These are phyloP conservation scores for Cutaneotrichosporon dermatis DNA, from an alignment of 1,284 basidiomycete genomes.

Conservation along the genomic window DNA sequence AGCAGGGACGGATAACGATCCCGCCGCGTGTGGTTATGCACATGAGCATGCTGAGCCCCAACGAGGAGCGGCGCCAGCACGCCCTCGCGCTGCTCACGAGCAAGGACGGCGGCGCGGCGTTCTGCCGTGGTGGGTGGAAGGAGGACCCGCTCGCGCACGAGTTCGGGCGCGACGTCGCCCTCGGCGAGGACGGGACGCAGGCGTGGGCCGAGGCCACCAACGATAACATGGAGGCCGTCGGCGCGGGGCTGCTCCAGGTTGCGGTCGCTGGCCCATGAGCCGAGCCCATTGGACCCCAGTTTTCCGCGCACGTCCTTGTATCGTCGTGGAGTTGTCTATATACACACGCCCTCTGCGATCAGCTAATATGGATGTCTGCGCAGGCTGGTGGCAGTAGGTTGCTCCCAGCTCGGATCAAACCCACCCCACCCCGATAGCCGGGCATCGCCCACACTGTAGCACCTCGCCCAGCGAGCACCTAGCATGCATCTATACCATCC, in stretches of 20 bases:
- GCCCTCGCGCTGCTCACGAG: constrained; percentile 25
- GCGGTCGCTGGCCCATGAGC: background rate
- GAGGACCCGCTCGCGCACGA: constrained; percentile 31
- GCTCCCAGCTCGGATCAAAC: no score
- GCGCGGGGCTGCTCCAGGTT: background rate
- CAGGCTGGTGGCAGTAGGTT: no score
- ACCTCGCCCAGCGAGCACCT: no score
- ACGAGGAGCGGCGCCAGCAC: constrained; percentile 19
- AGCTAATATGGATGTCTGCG: no score
- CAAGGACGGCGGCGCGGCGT: constrained; percentile 39
- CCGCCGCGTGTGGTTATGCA: constrained; percentile 55
- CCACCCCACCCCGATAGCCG: no score
- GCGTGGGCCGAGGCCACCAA: constrained; percentile 25
- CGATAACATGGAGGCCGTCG: constrained; percentile 6
- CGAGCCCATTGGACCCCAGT: no score
- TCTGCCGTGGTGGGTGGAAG: constrained; percentile 43
- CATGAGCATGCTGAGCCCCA: constrained; percentile 23
- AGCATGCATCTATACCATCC: no score
- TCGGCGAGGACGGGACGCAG: constrained; percentile 20
- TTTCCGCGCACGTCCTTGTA: no score
- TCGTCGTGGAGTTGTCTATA: no score
- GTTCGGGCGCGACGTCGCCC: constrained; percentile 33
- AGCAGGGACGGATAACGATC: constrained; percentile 67
- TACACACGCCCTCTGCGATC: no score
- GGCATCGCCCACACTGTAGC: no score